phyloP scores from a whole-genome alignment of 2,329 filamentous ascomycete species.

The Bipolaris oryzae region DNA sequence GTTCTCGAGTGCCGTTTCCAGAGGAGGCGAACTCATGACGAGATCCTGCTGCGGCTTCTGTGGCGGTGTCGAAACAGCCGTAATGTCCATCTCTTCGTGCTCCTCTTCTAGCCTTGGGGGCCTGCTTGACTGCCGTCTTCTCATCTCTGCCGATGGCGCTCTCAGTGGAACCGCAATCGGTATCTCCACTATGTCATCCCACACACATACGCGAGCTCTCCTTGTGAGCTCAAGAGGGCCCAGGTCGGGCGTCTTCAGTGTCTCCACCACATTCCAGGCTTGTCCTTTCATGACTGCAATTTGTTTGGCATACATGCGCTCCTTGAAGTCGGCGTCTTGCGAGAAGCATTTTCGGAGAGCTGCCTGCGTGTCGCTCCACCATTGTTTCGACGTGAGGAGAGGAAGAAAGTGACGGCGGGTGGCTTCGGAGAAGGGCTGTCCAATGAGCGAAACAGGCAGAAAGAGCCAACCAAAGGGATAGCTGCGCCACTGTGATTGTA shows the following conservation, averaged over 20 bases:
- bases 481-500: conserved; percentile 66
- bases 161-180: conserved; percentile 92
- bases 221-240: conserved; percentile 92
- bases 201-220: conserved; percentile 89
- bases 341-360: conserved; percentile 86
- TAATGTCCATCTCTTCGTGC: conserved; percentile 93
- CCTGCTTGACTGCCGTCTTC: conserved; percentile 61
- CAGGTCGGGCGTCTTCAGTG: conserved; percentile 88
- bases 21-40: conserved; percentile 66
- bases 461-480: conserved; percentile 99
- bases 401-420: conserved; percentile 96
- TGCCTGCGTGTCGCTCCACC: conserved; percentile 95
- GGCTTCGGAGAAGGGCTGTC: conserved; percentile 91
- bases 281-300: conserved; percentile 99
- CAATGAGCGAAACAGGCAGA: conserved; percentile 92
- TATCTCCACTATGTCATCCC: conserved; percentile 97
- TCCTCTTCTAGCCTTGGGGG: conserved; percentile 44
- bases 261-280: conserved; percentile 99
- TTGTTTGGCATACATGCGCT: conserved; percentile 98
- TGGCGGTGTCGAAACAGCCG: conserved; percentile 65
- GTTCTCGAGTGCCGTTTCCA: conserved; percentile 48
- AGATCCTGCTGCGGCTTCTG: conserved; percentile 66
- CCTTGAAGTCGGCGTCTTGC: conserved; percentile 93
- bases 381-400: conserved; percentile 87
- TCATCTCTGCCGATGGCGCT: conserved; percentile 81